Percentiles rank a stretch among this genome's conserved stretches.
Conservation (phyloP, 192 early-diverging fungal species). For the Thamnidium elegans region DNA sequence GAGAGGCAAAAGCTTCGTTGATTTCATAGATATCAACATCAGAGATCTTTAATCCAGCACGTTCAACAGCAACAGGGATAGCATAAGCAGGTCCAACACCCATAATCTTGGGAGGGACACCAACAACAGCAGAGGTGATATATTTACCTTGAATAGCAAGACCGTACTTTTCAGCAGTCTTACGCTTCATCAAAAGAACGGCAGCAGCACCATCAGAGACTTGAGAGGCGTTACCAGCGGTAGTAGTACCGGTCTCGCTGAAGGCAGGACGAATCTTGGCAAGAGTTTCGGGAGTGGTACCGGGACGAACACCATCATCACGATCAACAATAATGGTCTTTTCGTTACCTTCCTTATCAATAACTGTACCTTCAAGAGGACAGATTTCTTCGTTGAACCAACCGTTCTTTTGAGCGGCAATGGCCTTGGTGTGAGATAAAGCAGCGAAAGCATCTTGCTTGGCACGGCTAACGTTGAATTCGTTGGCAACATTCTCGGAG, state of each 20-base stretch:
- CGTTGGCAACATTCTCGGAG: slow-evolving; percentile 93
- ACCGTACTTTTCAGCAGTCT: slow-evolving; percentile 82
- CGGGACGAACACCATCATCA: slow-evolving; percentile 91
- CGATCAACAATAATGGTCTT: slow-evolving; percentile 65
- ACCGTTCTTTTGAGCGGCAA: slow-evolving; percentile 85
- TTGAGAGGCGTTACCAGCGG: slow-evolving; percentile 96
- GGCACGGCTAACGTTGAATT: slow-evolving; percentile 82
- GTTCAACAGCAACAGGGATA: slow-evolving; percentile 83
- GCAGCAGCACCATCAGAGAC: slow-evolving; percentile 97
- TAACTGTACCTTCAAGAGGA: slow-evolving; percentile 70
- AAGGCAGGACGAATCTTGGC: slow-evolving; percentile 90
- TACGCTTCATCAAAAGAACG: slow-evolving; percentile 92
- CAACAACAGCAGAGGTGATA: slow-evolving; percentile 82
- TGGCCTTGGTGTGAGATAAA: slow-evolving; percentile 79
- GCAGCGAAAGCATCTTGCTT: slow-evolving; percentile 92
- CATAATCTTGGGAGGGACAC: slow-evolving; percentile 93
- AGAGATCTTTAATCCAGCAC: slow-evolving; percentile 68
- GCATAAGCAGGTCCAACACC: slow-evolving; percentile 95
- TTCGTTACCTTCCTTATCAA: slow-evolving; percentile 80
- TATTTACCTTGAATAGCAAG: slow-evolving; percentile 86
- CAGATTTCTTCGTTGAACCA: slow-evolving; percentile 91
- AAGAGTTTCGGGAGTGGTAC: slow-evolving; percentile 74
- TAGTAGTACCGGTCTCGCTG: slow-evolving; percentile 77
- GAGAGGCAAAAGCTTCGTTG: slow-evolving; percentile 98
- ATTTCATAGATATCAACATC: slow-evolving; percentile 91